Base-by-base conservation (phyloP, 2,329 filamentous ascomycete genomes). In the Calcarisporium arbuscula region DNA sequence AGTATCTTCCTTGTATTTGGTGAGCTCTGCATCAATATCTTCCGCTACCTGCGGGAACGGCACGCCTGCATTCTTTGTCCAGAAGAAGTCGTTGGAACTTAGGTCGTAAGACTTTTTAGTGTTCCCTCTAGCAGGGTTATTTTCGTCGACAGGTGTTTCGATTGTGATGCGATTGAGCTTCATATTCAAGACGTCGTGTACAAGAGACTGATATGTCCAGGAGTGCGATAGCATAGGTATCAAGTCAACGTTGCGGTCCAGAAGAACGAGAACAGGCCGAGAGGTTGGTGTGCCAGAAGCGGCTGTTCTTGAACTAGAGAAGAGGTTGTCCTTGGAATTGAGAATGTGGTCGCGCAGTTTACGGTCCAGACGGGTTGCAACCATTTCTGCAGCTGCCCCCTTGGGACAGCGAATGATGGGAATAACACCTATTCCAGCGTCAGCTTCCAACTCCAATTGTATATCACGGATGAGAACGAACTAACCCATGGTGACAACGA, bases 211-310 rank as follows among this genome's bases (percentile, higher is more conserved):
- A 50, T 94, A 79, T 8, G 74, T 74, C 70, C 70, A 74, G 15
- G 89, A 95, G 61, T 98, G 92, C 11, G 90, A 95, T n/a, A 98
- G 74, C 92, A 98, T 96, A 3, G 92, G 89, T 44, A 95, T 87
- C 34, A 98, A 65, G 58, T 98, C 92, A 28, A 98, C 81, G 52
- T 95, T 96, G 47, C 92, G 82, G 61, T 98, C 92, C 30, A 96
- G 82, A 34, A 98, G 84, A 46, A 98, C 79, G 29, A 98, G 76
- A 1, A 96, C 87, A 1, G 94, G 92, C 31, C 94, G 72, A 17
- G 86, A 85, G 8, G 80, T 76, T 3, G 82, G 74, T 1, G 84
- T 81, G 12, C 74, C 72, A 2, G 72, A 59, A 6, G 70, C 62
- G 7, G 70, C 63, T 3, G 79, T 70, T 41, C 84, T 72, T 33